Evolutionary conservation across 495 filamentous ascomycete genomes (phyloP).

Genomic region (Penicillium desertorum): DNA sequence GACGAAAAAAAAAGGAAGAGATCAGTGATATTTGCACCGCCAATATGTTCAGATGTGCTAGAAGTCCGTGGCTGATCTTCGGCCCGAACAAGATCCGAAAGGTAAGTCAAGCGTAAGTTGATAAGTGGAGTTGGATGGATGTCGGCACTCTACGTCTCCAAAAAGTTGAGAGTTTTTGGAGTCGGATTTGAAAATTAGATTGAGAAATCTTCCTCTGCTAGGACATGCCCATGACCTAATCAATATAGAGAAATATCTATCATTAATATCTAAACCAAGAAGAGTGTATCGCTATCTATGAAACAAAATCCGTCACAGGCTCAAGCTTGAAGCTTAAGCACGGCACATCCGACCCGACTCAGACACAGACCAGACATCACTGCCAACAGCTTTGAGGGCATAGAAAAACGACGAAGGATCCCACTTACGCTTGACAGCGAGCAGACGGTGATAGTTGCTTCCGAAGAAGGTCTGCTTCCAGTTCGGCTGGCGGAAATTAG

Average conservation of each 20-base stretch:
- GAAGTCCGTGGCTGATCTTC: background rate
- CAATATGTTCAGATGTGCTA: background rate
- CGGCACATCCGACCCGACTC: constrained; percentile 34
- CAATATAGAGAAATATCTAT: constrained; percentile 1
- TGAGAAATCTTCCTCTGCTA: background rate
- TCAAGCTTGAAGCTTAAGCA: constrained; percentile 15
- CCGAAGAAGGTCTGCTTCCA: constrained; percentile 58
- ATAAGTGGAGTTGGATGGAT: background rate
- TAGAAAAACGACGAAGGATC: constrained; percentile 62
- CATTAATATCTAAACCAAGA: background rate
- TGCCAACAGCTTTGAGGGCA: constrained; percentile 60
- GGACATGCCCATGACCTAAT: background rate
- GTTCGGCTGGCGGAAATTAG: constrained; percentile 50
- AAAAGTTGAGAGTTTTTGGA: background rate
- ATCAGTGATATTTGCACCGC: background rate
- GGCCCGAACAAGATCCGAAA: background rate
- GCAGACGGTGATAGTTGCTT: constrained; percentile 40
- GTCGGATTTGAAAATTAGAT: background rate
- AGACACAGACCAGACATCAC: constrained; percentile 44
- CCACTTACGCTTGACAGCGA: constrained; percentile 43
- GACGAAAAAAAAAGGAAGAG: background rate
- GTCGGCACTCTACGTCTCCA: background rate
- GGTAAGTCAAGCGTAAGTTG: background rate
- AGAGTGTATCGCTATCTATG: background rate
- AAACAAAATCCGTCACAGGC: background rate